phyloP scores from a whole-genome alignment of 164 flowering plant species.

The Berberis vulgaris region DNA sequence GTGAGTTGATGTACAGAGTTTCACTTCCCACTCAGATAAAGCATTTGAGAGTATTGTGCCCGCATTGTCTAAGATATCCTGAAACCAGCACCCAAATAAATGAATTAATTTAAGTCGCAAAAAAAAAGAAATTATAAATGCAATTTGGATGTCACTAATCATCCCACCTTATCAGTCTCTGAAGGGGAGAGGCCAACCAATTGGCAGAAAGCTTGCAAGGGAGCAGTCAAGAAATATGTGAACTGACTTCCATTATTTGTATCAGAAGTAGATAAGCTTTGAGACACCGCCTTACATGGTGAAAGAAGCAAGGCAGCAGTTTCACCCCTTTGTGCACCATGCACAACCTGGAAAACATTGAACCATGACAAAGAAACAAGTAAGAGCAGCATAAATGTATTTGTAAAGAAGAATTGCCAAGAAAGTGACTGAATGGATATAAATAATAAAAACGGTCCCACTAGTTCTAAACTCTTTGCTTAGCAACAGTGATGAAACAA shows the following conservation, averaged over 20 bases:
- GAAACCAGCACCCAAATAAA: constrained; percentile 12
- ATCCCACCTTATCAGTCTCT: constrained; percentile 48
- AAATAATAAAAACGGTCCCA: too few relatives aligned
- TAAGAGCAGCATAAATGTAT: background rate
- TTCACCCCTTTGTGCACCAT: constrained; percentile 94
- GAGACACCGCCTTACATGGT: constrained; percentile 51
- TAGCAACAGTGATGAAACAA: too few relatives aligned
- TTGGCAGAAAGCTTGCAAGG: constrained; percentile 78
- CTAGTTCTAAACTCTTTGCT: too few relatives aligned
- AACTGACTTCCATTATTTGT: constrained; percentile 69
- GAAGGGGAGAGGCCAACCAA: constrained; percentile 52
- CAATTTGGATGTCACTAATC: background rate
- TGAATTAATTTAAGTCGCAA: constrained; percentile 1
- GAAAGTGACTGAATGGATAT: too few relatives aligned
- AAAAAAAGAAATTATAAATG: background rate
- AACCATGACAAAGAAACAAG: constrained; percentile 8
- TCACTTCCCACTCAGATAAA: constrained; percentile 77
- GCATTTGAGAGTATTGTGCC: constrained; percentile 57
- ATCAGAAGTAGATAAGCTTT: constrained; percentile 31
- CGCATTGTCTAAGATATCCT: constrained; percentile 57
- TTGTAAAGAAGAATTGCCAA: background rate
- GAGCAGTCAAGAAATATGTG: constrained; percentile 87
- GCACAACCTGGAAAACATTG: constrained; percentile 54
- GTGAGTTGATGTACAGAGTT: constrained; percentile 54
- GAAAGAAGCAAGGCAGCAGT: constrained; percentile 77